Evolutionary conservation across 1,284 basidiomycete genomes (phyloP), one percentile per base, ranked within the genome.

Genomic region (Schizophyllum commune): DNA sequence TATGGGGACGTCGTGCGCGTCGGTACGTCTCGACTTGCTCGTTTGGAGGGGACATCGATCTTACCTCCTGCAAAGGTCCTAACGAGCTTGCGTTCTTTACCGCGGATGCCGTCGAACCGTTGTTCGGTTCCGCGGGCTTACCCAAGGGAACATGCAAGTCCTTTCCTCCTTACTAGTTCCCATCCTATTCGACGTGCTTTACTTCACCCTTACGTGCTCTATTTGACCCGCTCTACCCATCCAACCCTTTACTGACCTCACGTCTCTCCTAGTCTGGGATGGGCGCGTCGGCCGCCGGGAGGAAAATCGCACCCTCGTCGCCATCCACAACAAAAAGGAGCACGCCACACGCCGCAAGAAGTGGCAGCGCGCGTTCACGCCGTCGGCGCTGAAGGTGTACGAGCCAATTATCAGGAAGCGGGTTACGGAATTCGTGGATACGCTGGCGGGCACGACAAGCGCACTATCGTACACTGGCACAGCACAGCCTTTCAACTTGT

Each of bases 281-380:
- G 66, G 66, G 2, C 66, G 68, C 47, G 63, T 65, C 52, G 58
- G 64, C 2, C 62, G 65, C 33, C 62, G 17, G 39, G 13, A 47
- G 39, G 64, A 60, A 55, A 58, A 63, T 9, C 57, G 62, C 55
- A 58, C 62, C 21, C 63, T 79, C 47, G 71, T 77, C 27, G 66
- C 66, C n/a, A 65, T 70, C 5, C 69, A 70, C 9, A 68, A 76
- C 64, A 61, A 70, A 20, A 68, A 68, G 32, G 70, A 72, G 32
- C 79, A 81, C 63, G 68, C 72, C 2, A 69, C 70, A 9, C 66
- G 74, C 33, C 75, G 79, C 22, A 72, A 71, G 60, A 72, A 72
- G 6, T 81, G 79, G 79, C 75, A 72, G 60, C 70, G 72, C 51
- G 79, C 73, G 5, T 77, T 80, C 64, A 74, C 69, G 57, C 68